Evolutionary conservation across 1,139 yeast species (phyloP).

Genomic region (Tardiomyces depauwii): DNA sequence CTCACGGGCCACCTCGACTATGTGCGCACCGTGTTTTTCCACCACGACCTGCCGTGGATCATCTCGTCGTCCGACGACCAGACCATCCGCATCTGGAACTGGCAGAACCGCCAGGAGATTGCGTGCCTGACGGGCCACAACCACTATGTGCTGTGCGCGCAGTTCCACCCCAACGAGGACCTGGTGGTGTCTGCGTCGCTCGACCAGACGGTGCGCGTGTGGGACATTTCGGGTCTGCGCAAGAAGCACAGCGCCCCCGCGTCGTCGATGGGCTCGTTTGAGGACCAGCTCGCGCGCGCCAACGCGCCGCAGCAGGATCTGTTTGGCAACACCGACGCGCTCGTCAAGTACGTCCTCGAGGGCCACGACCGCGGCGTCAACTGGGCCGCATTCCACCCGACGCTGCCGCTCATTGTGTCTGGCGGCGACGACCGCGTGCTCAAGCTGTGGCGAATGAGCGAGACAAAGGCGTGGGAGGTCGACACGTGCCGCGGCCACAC

Average conservation of each 20-base stretch:
- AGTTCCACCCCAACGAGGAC: constrained; percentile 93
- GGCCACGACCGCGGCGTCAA: constrained; percentile 99
- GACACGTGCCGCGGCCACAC: constrained; percentile 98
- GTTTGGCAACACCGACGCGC: constrained; percentile 88
- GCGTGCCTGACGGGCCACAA: constrained; percentile 97
- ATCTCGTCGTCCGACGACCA: constrained; percentile 96
- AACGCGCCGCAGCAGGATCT: constrained; percentile 59
- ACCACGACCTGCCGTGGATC: constrained; percentile 95
- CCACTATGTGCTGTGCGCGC: constrained; percentile 97
- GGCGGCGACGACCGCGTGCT: constrained; percentile 96
- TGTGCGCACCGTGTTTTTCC: constrained; percentile 90
- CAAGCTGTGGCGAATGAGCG: constrained; percentile 96
- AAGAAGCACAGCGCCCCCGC: constrained; percentile 77
- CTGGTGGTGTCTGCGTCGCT: constrained; percentile 89
- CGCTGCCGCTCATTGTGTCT: constrained; percentile 86
- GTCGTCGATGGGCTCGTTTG: constrained; percentile 37
- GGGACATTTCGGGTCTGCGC: constrained; percentile 95
- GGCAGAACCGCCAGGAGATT: constrained; percentile 97
- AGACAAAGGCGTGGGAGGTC: constrained; percentile 97
- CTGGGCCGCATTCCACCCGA: constrained; percentile 98
- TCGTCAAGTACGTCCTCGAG: constrained; percentile 90
- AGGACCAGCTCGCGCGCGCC: constrained; percentile 62
- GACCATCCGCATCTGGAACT: constrained; percentile 97
- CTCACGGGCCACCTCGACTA: constrained; percentile 88
- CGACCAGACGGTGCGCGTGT: constrained; percentile 97